Percentiles rank a stretch among this genome's conserved stretches.
Evolutionary conservation across 2,329 filamentous ascomycete species (phyloP).

Genomic region (Penicillium sp.): DNA sequence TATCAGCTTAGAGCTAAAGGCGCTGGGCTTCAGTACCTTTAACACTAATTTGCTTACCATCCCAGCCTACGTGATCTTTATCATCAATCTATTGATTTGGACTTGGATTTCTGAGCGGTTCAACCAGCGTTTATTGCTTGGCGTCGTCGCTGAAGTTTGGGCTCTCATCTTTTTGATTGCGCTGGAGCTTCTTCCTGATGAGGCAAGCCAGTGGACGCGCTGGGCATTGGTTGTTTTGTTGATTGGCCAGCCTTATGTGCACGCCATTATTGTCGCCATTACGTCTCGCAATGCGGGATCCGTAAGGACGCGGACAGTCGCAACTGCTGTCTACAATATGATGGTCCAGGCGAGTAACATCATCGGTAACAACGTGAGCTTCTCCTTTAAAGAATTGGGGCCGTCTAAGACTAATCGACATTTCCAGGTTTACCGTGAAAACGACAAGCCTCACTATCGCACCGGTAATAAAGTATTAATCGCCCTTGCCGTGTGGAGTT

Average conservation of each 20-base stretch:
- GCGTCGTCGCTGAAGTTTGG: constrained; percentile 53
- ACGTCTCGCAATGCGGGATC: constrained; percentile 45
- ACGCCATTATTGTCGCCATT: constrained; percentile 51
- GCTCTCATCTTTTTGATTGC: constrained; percentile 52
- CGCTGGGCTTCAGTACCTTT: constrained; percentile 57
- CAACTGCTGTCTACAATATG: constrained; percentile 48
- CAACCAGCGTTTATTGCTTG: constrained; percentile 54
- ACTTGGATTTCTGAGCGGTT: constrained; percentile 55
- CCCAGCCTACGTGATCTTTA: constrained; percentile 55
- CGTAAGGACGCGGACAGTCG: constrained; percentile 43
- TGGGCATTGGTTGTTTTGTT: constrained; percentile 53
- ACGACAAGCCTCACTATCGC: constrained; percentile 56
- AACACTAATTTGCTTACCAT: constrained; percentile 62
- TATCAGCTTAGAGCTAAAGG: constrained; percentile 45
- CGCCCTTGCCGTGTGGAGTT: constrained; percentile 48
- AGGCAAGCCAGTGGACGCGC: constrained; percentile 50
- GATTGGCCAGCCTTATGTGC: constrained; percentile 56
- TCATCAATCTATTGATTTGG: constrained; percentile 54
- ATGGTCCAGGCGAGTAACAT: constrained; percentile 43
- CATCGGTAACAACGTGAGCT: constrained; percentile 38
- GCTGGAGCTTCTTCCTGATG: constrained; percentile 48
- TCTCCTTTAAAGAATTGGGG: not conserved
- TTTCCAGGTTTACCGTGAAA: constrained; percentile 52
- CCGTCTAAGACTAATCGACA: constrained; percentile 2
- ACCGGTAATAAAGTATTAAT: constrained; percentile 57